A percentile compares a stretch with the other conserved stretches of the same genome.
phyloP scores from a whole-genome alignment of 139 green algal species.

The Nannochloris sp. region DNA sequence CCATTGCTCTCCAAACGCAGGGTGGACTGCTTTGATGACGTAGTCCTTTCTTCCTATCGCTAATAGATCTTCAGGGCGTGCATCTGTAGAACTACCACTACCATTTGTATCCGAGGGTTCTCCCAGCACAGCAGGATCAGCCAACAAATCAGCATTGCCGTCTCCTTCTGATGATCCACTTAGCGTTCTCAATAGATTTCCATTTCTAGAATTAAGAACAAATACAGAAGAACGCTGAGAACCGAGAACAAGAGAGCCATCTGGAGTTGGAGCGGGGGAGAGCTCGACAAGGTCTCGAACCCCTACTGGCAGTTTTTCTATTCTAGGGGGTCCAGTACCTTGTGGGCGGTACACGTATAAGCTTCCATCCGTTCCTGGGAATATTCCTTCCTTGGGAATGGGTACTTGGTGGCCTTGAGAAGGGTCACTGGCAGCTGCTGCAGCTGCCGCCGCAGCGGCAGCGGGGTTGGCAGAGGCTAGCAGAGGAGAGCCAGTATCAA shows the following conservation, averaged over 20 bases:
- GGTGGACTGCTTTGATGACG: conserved; percentile 54
- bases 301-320: conserved; percentile 70
- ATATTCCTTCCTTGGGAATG: conserved; percentile 43
- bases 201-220: conserved; percentile 63
- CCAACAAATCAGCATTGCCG: neutral
- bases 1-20: conserved; percentile 27
- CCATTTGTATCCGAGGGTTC: neutral
- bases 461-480: conserved; percentile 33
- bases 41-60: conserved; percentile 68
- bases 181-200: conserved; percentile 34
- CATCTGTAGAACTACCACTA: neutral
- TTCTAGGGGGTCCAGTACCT: neutral
- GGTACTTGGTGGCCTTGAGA: neutral
- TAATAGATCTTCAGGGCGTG: conserved; percentile 11
- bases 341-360: conserved; percentile 68
- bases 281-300: conserved; percentile 78
- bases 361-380: conserved; percentile 79
- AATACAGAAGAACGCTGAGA: conserved; percentile 58
- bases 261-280: conserved; percentile 64
- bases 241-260: conserved; percentile 82
- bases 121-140: too few species aligned
- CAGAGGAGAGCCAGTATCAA: conserved; percentile 68
- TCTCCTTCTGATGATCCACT: too few species aligned
- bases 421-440: neutral
- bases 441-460: neutral